A percentile compares a stretch with the other conserved stretches of the same genome.
phyloP scores from a whole-genome alignment of 352 stramenopile genomes.

The Pythium sp. region DNA sequence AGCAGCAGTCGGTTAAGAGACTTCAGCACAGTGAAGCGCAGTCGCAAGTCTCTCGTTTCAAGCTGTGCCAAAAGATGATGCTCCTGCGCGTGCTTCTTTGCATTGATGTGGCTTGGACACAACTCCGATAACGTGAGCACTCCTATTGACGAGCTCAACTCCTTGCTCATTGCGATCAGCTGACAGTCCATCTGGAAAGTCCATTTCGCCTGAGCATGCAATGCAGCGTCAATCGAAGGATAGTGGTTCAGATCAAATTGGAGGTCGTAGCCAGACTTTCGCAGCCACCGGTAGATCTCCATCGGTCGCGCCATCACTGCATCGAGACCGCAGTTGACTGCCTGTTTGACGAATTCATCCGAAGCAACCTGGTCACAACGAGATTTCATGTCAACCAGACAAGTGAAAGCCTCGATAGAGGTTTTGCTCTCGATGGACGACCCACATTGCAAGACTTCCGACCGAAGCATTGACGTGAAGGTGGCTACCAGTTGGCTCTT shows the following conservation, averaged over 20 bases:
- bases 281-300: constrained; percentile 45
- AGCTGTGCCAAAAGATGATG: constrained; percentile 38
- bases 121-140: constrained; percentile 61
- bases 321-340: constrained; percentile 10
- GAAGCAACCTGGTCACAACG: constrained; percentile 3
- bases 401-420: constrained; percentile 29
- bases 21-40: constrained; percentile 59
- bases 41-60: constrained; percentile 53
- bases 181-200: constrained; percentile 74
- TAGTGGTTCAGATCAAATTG: constrained; percentile 54
- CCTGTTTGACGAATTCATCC: constrained; percentile 8
- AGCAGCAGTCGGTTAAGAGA: constrained; percentile 54
- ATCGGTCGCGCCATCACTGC: constrained; percentile 25
- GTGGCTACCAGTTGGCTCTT: constrained; percentile 6
- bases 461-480: constrained; percentile 19
- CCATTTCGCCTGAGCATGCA: constrained; percentile 58
- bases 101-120: constrained; percentile 57
- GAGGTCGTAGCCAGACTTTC: constrained; percentile 53
- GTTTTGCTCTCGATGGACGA: constrained; percentile 33
- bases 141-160: constrained; percentile 46
- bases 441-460: constrained; percentile 22
- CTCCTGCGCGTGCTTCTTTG: constrained; percentile 25
- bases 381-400: constrained; percentile 22
- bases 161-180: constrained; percentile 44
- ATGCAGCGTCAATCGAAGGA: constrained; percentile 33